Evolutionary conservation across 371 early-diverging fungal species (phyloP), one percentile per base, ranked within the genome.

Genomic region (Batkoa obscura): DNA sequence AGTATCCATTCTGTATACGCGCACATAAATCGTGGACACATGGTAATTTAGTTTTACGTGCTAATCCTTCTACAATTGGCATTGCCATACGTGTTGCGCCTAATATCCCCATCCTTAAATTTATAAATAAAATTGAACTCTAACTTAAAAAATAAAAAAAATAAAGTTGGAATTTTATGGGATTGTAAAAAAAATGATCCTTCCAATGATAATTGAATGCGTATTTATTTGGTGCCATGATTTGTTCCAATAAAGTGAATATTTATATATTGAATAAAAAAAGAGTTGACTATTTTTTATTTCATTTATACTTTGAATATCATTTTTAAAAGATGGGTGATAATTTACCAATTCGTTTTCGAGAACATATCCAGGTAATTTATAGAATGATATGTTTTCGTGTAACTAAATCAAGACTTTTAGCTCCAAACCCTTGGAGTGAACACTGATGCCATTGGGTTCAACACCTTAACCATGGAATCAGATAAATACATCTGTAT

Each of bases 401-500:
- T 31, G 10, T 46, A n/a, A 53, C 13, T 15, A 15, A 10, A 47
- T 46, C 46, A 39, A 2, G 35, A 12, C 5, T 55, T 45, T 43
- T 73, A 96, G 95, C 86, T 96, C 59, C 84, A 79, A 70, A 72
- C 79, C 48, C 70, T 94, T 60, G 93, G 93, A 54, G 86, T 96
- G 63, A 91, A 90, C 69, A 77, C 85, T 13, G 81, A 83, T 35
- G 85, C 79, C 65, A 94, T 95, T 66, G 86, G 91, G 58, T 97
- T 95, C 74, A 89, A 85, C 67, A 95, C 86, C 13, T 79, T 97
- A 59, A 97, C 98, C 45, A 83, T 97, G 76, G 94, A 97, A 68
- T 94, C 94, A 5, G 96, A 95, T 71, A 83, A 88, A 62, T 97
- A 83, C 69, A 90, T 97, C 60, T 95, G 95, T 72, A 83, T 95